Evolutionary conservation across 2,329 filamentous ascomycete genomes (phyloP).

Genomic region (Nemania sp.): DNA sequence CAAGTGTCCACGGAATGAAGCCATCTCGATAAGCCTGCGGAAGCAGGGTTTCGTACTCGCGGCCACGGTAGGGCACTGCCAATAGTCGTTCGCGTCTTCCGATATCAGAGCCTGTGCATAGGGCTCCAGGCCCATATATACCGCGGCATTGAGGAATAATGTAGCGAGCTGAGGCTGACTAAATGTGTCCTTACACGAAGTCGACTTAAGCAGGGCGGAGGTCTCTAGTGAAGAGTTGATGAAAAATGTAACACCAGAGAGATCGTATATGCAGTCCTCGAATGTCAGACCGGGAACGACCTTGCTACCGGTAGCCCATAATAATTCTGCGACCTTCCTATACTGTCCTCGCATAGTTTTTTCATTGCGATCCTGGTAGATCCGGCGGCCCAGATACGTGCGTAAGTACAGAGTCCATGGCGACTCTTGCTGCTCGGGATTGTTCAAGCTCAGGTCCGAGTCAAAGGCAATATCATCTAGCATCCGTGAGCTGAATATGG

Average conservation of each 20-base stretch:
- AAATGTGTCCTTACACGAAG: conserved; percentile 21
- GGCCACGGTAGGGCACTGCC: conserved; percentile 27
- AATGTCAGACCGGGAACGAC: conserved; percentile 22
- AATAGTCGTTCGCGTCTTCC: conserved; percentile 27
- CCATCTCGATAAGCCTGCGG: conserved; percentile 27
- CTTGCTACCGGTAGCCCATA: conserved; percentile 26
- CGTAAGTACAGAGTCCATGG: conserved; percentile 26
- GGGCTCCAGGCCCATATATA: conserved; percentile 28
- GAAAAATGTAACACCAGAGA: conserved; percentile 26
- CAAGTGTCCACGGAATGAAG: conserved; percentile 24
- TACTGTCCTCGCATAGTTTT: conserved; percentile 28
- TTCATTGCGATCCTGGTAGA: conserved; percentile 24
- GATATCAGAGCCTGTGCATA: conserved; percentile 27
- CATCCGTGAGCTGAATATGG: conserved; percentile 26
- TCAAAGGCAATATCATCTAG: conserved; percentile 27
- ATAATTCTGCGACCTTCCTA: conserved; percentile 22
- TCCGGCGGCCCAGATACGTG: conserved; percentile 23
- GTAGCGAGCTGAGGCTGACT: conserved; percentile 24
- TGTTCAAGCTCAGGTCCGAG: conserved; percentile 14
- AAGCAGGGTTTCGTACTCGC: conserved; percentile 26
- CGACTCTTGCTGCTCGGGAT: conserved; percentile 23
- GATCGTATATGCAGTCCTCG: conserved; percentile 24
- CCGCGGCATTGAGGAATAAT: conserved; percentile 26
- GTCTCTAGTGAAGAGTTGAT: conserved; percentile 28
- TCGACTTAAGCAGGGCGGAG: conserved; percentile 21